phyloP scores from a whole-genome alignment of 306 rosid genomes.

The Echinosophora koreensis region DNA sequence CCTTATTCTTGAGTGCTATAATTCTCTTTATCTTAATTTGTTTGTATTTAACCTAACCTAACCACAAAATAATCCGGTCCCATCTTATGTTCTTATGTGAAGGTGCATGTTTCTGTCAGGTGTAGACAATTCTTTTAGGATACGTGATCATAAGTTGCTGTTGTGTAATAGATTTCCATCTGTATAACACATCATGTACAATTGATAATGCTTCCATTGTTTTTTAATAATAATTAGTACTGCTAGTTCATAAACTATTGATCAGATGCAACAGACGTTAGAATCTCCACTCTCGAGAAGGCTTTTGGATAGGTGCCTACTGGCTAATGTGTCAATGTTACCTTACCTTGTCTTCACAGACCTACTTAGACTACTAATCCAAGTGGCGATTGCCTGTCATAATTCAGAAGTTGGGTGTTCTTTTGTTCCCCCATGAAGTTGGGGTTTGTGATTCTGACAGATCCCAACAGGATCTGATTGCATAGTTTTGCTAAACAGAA shows the following conservation, averaged over 20 bases:
- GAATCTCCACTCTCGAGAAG: background rate
- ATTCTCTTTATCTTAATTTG: slow-evolving; percentile 36
- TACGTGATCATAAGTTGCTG: slow-evolving; percentile 35
- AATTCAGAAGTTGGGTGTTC: background rate
- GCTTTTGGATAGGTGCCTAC: background rate
- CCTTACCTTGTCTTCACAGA: slow-evolving; percentile 5
- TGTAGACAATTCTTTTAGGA: slow-evolving; percentile 45
- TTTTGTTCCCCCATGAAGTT: background rate
- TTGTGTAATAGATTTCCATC: slow-evolving; percentile 43
- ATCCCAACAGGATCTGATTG: slow-evolving; percentile 3
- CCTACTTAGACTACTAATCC: background rate
- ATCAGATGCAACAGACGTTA: slow-evolving; percentile 1
- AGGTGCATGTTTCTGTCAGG: slow-evolving; percentile 35
- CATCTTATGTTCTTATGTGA: slow-evolving; percentile 40
- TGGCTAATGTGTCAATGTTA: background rate
- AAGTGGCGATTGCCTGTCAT: background rate
- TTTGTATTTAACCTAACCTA: slow-evolving; percentile 50
- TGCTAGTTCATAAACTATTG: background rate
- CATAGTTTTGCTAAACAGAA: slow-evolving; percentile 37
- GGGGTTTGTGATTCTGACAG: slow-evolving; percentile 34
- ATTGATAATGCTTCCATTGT: slow-evolving; percentile 28
- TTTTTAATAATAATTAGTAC: background rate
- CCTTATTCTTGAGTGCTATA: slow-evolving; percentile 15
- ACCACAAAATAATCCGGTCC: slow-evolving; percentile 47
- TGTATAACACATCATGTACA: slow-evolving; percentile 7